Evolutionary conservation across 192 early-diverging fungal species (phyloP).

Genomic region (Linnemannia elongata): DNA sequence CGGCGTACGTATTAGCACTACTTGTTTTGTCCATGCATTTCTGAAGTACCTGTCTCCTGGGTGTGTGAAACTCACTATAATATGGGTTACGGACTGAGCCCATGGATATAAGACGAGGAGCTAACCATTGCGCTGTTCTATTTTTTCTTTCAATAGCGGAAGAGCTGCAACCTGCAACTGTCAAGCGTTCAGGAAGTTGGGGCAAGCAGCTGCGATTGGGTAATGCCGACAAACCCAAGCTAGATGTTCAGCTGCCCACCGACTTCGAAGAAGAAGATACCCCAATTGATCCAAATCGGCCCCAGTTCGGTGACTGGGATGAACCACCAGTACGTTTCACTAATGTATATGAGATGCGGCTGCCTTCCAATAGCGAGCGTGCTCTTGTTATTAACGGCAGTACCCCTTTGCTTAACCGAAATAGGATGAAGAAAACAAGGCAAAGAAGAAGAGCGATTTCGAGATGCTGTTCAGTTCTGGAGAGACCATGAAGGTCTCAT

Average conservation of each 20-base stretch:
- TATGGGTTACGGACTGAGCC: background rate
- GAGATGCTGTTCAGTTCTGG: conserved; percentile 65
- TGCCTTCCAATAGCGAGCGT: background rate
- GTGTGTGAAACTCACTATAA: background rate
- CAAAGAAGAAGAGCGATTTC: conserved; percentile 65
- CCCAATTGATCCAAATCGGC: conserved; percentile 45
- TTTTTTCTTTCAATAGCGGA: conserved; percentile 17
- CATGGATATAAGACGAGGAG: background rate
- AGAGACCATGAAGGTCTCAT: conserved; percentile 67
- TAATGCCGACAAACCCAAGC: conserved; percentile 52
- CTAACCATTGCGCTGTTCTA: background rate
- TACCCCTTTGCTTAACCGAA: too few species aligned
- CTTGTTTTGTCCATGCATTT: background rate
- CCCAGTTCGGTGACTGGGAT: conserved; percentile 56
- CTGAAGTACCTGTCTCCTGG: background rate
- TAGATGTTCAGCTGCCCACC: conserved; percentile 43
- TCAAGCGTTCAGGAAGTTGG: conserved; percentile 57
- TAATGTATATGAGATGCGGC: background rate
- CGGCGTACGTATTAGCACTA: conserved; percentile 23
- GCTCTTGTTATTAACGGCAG: background rate
- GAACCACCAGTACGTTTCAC: conserved; percentile 34
- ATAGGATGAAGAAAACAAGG: conserved; percentile 54
- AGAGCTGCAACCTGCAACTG: conserved; percentile 45
- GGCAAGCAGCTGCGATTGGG: conserved; percentile 54
- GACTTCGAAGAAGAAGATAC: conserved; percentile 47